Percentiles rank a stretch among this genome's conserved stretches.
Conservation (phyloP, 2,329 filamentous ascomycete genomes). For the Dactylonectria estremocensis region DNA sequence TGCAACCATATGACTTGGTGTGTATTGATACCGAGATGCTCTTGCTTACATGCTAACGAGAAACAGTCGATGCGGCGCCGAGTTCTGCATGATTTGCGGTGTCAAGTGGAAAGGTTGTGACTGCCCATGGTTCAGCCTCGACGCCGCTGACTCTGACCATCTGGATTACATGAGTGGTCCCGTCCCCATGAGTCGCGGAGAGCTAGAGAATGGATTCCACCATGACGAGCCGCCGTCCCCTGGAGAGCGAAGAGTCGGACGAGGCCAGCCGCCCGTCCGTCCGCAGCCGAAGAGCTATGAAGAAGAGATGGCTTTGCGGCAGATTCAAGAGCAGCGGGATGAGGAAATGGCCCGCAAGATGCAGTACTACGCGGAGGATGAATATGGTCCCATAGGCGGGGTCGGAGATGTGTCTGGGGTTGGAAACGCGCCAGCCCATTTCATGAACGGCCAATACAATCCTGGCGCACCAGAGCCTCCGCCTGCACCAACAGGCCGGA, state of each 20-base stretch:
- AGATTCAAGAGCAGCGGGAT: conserved; percentile 64
- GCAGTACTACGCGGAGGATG: conserved; percentile 56
- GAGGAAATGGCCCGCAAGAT: conserved; percentile 52
- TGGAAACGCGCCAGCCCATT: conserved; percentile 67
- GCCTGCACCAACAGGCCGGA: conserved; percentile 37
- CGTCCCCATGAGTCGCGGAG: conserved; percentile 50
- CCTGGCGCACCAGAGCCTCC: conserved; percentile 49
- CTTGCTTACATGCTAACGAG: conserved; percentile 29
- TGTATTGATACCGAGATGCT: conserved; percentile 48
- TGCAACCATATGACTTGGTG: conserved; percentile 93
- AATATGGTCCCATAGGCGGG: conserved; percentile 51
- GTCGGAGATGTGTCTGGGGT: conserved; percentile 55
- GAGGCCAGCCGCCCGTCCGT: conserved; percentile 43
- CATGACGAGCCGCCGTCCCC: conserved; percentile 47
- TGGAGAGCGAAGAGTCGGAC: conserved; percentile 47
- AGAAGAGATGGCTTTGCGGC: conserved; percentile 63
- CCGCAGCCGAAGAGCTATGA: conserved; percentile 57
- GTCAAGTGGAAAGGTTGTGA: conserved; percentile 86
- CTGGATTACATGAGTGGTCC: conserved; percentile 68
- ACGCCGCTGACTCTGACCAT: conserved; percentile 67
- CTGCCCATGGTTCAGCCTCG: conserved; percentile 85
- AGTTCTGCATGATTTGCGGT: conserved; percentile 92
- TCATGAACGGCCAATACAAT: conserved; percentile 74
- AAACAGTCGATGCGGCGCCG: conserved; percentile 79
- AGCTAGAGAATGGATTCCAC: conserved; percentile 39